Conservation (phyloP, 108 stramenopile genomes). For the Skeletonema costatum region DNA sequence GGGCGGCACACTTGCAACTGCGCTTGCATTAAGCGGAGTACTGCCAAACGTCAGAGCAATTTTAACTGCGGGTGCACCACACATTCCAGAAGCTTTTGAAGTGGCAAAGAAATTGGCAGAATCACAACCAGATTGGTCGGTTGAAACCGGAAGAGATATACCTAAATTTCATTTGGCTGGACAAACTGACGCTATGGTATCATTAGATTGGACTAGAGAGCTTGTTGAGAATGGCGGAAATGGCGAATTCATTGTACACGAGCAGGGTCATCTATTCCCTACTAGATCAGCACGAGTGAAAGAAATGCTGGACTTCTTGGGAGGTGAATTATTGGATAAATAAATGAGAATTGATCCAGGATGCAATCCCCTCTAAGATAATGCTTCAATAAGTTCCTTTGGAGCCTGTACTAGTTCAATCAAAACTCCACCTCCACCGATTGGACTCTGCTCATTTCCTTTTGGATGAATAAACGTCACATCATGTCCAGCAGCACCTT, state of each 20-base stretch:
- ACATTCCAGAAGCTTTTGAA: conserved; percentile 54
- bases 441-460: conserved; percentile 86
- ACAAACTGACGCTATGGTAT: conserved; percentile 64
- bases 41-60: conserved; percentile 58
- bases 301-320: conserved; percentile 64
- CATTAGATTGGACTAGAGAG: conserved; percentile 51
- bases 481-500: conserved; percentile 94
- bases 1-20: conserved; percentile 71
- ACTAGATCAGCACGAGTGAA: conserved; percentile 63
- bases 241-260: conserved; percentile 61
- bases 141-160: conserved; percentile 42
- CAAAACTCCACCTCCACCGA: conserved; percentile 93
- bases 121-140: background rate
- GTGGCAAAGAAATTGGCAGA: conserved; percentile 19
- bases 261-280: conserved; percentile 78
- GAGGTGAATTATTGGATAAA: background rate
- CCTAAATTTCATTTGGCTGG: conserved; percentile 81
- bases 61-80: conserved; percentile 74
- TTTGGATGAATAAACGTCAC: conserved; percentile 98
- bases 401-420: conserved; percentile 99
- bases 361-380: too few relatives aligned
- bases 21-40: conserved; percentile 64
- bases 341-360: too few relatives aligned
- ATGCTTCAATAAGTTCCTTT: background rate
- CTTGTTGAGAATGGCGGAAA: conserved; percentile 65